Evolutionary conservation across 148 eudicot genomes (phyloP).

Genomic region (Selenicereus undatus): DNA sequence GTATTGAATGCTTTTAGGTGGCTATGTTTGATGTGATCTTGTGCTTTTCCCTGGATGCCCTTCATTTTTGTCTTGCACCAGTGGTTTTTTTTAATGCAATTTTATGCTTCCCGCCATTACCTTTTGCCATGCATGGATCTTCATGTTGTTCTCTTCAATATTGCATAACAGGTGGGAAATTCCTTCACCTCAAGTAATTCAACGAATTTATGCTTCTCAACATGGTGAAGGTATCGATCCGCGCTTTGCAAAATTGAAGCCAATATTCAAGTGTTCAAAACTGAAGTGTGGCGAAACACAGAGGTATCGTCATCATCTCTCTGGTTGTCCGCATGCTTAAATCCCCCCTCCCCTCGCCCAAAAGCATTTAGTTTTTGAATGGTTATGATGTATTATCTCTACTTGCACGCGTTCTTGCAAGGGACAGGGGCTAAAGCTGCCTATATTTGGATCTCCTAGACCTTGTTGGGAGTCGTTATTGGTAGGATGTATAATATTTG

Average conservation of each 20-base stretch:
- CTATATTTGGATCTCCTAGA: too few species aligned
- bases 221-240: conserved; percentile 59
- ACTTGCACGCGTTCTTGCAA: too few species aligned
- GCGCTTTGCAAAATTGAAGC: conserved; percentile 72
- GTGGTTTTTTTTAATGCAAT: background rate
- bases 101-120: background rate
- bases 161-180: conserved; percentile 79
- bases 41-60: background rate
- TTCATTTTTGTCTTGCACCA: background rate
- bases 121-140: background rate
- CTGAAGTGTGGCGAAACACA: conserved; percentile 60
- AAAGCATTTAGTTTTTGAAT: background rate
- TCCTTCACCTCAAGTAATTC: conserved; percentile 65
- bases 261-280: conserved; percentile 75
- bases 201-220: conserved; percentile 47
- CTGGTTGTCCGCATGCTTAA: background rate
- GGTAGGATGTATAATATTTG: too few species aligned
- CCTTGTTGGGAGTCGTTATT: too few species aligned
- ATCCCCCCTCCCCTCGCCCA: background rate
- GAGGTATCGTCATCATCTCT: conserved; percentile 41
- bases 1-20: background rate
- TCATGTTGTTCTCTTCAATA: background rate
- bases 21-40: background rate
- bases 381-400: background rate
- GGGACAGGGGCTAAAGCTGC: too few species aligned